Percentiles rank a stretch among this genome's conserved stretches.
Evolutionary conservation across 2,329 filamentous ascomycete genomes (phyloP).

Genomic region (Fusarium sacchari): DNA sequence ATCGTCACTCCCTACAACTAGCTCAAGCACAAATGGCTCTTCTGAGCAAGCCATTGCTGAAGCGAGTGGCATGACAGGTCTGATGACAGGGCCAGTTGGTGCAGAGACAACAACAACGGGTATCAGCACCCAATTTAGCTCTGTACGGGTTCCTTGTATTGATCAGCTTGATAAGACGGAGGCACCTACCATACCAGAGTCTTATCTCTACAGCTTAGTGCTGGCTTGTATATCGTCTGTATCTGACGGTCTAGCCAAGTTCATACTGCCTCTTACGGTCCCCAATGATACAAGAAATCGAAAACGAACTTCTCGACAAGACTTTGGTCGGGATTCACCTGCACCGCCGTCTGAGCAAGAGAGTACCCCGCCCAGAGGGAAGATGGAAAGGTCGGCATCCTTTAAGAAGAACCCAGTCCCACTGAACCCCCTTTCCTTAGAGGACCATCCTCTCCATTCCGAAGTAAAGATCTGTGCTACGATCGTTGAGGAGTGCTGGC

Average conservation of each 20-base stretch:
- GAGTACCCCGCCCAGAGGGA: slow-evolving; percentile 45
- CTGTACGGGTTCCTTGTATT: slow-evolving; percentile 85
- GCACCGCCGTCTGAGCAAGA: slow-evolving; percentile 51
- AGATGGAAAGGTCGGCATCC: slow-evolving; percentile 70
- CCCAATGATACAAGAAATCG: slow-evolving; percentile 72
- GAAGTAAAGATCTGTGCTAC: slow-evolving; percentile 81
- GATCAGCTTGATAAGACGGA: slow-evolving; percentile 95
- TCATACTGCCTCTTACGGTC: slow-evolving; percentile 90
- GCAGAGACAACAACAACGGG: slow-evolving; percentile 75
- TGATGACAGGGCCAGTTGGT: slow-evolving; percentile 79
- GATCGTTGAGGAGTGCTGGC: slow-evolving; percentile 94
- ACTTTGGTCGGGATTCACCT: slow-evolving; percentile 56
- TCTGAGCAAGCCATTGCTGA: slow-evolving; percentile 90
- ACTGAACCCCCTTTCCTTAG: slow-evolving; percentile 82
- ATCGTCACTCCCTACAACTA: slow-evolving; percentile 80
- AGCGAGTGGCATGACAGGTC: slow-evolving; percentile 85
- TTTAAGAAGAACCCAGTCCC: slow-evolving; percentile 81
- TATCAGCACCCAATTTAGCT: slow-evolving; percentile 92
- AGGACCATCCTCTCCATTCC: slow-evolving; percentile 74
- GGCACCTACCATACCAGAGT: slow-evolving; percentile 84
- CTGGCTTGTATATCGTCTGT: slow-evolving; percentile 89
- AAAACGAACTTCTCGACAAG: slow-evolving; percentile 58
- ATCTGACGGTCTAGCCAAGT: slow-evolving; percentile 92
- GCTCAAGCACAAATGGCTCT: slow-evolving; percentile 63
- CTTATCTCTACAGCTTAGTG: slow-evolving; percentile 91